phyloP scores from a whole-genome alignment of 2,329 filamentous ascomycete species.

The Fonsecaea pedrosoi region DNA sequence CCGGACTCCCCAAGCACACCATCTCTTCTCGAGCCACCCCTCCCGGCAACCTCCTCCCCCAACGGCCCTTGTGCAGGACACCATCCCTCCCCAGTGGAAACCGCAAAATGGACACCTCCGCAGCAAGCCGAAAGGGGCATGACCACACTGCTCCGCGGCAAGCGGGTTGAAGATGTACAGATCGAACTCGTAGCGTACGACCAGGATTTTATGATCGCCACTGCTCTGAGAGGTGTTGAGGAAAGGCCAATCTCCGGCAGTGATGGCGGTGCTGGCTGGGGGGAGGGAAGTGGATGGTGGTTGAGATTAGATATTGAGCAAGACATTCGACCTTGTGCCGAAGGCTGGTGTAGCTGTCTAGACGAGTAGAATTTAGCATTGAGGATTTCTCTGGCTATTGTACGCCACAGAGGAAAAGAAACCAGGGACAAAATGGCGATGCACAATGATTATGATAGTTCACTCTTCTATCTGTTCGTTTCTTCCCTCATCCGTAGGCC shows the following conservation, averaged over 20 bases:
- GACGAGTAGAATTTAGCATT: neutral
- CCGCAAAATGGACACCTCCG: slow-evolving; percentile 42
- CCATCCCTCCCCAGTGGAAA: slow-evolving; percentile 20
- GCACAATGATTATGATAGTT: neutral
- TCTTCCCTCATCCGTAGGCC: neutral
- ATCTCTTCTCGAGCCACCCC: slow-evolving; percentile 3
- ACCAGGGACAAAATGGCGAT: neutral
- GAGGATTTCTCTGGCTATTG: neutral
- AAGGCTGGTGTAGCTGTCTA: slow-evolving; percentile 47
- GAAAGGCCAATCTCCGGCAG: slow-evolving; percentile 15
- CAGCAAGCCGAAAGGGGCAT: slow-evolving; percentile 50
- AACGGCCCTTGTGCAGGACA: neutral
- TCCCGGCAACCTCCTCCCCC: neutral
- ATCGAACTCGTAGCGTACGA: slow-evolving; percentile 66
- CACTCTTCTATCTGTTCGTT: neutral
- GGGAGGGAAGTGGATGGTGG: slow-evolving; percentile 48
- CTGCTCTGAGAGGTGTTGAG: slow-evolving; percentile 54
- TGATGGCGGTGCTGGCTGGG: neutral
- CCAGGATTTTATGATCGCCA: slow-evolving; percentile 64
- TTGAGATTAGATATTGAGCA: slow-evolving; percentile 54
- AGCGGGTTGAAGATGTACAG: slow-evolving; percentile 58
- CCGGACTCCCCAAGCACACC: slow-evolving; percentile 5
- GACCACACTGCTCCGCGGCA: slow-evolving; percentile 58
- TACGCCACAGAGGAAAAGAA: neutral
- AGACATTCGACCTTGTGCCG: slow-evolving; percentile 53